Evolutionary conservation across 371 early-diverging fungal genomes (phyloP), one percentile per base, ranked within the genome.

Genomic region (Rhizopus delemar): DNA sequence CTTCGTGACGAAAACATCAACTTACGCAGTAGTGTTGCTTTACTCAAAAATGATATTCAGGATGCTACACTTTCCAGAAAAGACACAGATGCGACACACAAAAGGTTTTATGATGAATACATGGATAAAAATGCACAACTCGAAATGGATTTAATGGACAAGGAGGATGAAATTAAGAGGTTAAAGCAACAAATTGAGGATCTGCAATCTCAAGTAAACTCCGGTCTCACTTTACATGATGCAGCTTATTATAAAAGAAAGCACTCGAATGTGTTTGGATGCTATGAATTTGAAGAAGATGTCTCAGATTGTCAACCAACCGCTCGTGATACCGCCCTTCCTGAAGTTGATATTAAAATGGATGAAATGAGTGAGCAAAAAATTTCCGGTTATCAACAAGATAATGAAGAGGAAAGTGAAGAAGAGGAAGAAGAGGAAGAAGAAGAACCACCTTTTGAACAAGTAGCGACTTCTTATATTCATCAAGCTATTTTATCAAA

Each of bases 401-500:
- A 56, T 3, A 46, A 56, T 2, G 63, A 63, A 12, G 62, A 59
- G 38, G 65, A 61, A 8, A 65, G 56, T 29, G 67, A 73, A 8
- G 71, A 72, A 12, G 58, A 68, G 0, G 56, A 22, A 22, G n/a
- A n/a, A n/a, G n/a, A 65, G 2, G 55, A 68, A 11, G 60, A 60
- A 8, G 62, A 65, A 29, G 53, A 56, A 34, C 64, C 60, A 15
- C 31, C 50, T 4, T 85, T 85, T 65, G 78, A 78, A 57, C 59
- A 67, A 31, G 63, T 80, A 55, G 82, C 82, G 3, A 55, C 65
- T 5, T 81, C 82, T 33, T 81, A 80, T 62, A 59, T 85, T 11
- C 74, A 75, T n/a, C 86, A 85, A 60, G 83, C 86, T 2, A 63
- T 80, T 15, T 41, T 74, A 12, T 77, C 82, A 8, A 78, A 76